phyloP scores from a whole-genome alignment of 331 rosid species.

The Arachis monticola region DNA sequence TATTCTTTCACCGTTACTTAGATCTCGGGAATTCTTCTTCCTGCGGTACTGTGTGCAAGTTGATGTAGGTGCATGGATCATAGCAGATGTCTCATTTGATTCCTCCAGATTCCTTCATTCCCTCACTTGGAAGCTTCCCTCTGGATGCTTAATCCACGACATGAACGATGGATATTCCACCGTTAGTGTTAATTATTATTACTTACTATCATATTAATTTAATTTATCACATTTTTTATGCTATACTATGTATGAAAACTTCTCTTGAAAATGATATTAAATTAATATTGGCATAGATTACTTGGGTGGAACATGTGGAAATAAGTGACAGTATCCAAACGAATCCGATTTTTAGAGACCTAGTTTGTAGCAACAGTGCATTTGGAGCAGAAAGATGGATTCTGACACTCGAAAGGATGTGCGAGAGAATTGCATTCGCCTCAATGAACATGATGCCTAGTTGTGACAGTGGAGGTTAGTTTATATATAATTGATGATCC shows the following conservation, averaged over 20 bases:
- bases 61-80: constrained; percentile 56
- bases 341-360: constrained; percentile 55
- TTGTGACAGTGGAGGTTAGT: constrained; percentile 27
- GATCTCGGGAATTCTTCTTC: constrained; percentile 55
- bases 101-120: constrained; percentile 20
- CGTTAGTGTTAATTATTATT: constrained; percentile 41
- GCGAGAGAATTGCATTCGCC: constrained; percentile 53
- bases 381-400: constrained; percentile 83
- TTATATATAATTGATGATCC: no score
- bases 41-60: constrained; percentile 67
- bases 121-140: constrained; percentile 70
- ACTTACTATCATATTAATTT: no score
- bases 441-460: constrained; percentile 26
- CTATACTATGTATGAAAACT: not conserved
- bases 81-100: constrained; percentile 68
- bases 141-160: constrained; percentile 77
- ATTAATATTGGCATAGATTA: constrained; percentile 46
- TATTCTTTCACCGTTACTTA: constrained; percentile 68
- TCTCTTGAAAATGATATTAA: not conserved
- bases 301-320: constrained; percentile 82
- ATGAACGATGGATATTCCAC: constrained; percentile 51
- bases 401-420: constrained; percentile 67
- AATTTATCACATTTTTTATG: not conserved
- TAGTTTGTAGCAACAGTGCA: constrained; percentile 42
- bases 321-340: constrained; percentile 63